Base-by-base conservation (phyloP, 176 grass and related monocot genomes). In the Thinopyrum elongatum region DNA sequence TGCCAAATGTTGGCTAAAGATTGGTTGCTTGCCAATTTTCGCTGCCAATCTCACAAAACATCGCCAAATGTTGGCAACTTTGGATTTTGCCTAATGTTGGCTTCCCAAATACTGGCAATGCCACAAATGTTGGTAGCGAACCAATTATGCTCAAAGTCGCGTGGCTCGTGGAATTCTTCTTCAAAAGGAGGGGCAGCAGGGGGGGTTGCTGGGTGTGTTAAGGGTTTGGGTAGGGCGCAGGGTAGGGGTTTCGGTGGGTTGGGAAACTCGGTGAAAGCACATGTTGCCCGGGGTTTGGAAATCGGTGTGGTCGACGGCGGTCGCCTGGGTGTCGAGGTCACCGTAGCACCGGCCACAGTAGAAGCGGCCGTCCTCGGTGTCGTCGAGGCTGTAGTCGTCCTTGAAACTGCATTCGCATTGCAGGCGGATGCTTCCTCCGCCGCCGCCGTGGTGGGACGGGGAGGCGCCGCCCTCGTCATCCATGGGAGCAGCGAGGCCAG, bases 81-180 rank as follows among this genome's bases (percentile, higher is more conserved):
- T n/a, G n/a, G n/a, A n/a, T n/a, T n/a, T n/a, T n/a, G n/a, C n/a
- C n/a, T n/a, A n/a, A n/a, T n/a, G n/a, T n/a, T n/a, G n/a, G n/a
- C n/a, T n/a, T n/a, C n/a, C n/a, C n/a, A n/a, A n/a, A n/a, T n/a
- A n/a, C n/a, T n/a, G n/a, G n/a, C n/a, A n/a, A n/a, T n/a, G n/a
- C n/a, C n/a, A n/a, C n/a, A n/a, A n/a, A n/a, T n/a, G n/a, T n/a
- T n/a, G n/a, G n/a, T n/a, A n/a, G n/a, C n/a, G n/a, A n/a, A n/a
- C n/a, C n/a, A n/a, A n/a, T n/a, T n/a, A n/a, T n/a, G 4, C 2
- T 38, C 89, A 8, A 93, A 93, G 84, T 93, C 88, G 78, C 80
- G 61, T 0, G 81, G 89, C 70, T 78, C 73, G 8, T 58, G 1
- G 53, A 2, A 8, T 57, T 57, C 53, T 8, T 9, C 8, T 7